Evolutionary conservation across 2,329 filamentous ascomycete genomes (phyloP).

Genomic region (Trichoderma guizhouense): DNA sequence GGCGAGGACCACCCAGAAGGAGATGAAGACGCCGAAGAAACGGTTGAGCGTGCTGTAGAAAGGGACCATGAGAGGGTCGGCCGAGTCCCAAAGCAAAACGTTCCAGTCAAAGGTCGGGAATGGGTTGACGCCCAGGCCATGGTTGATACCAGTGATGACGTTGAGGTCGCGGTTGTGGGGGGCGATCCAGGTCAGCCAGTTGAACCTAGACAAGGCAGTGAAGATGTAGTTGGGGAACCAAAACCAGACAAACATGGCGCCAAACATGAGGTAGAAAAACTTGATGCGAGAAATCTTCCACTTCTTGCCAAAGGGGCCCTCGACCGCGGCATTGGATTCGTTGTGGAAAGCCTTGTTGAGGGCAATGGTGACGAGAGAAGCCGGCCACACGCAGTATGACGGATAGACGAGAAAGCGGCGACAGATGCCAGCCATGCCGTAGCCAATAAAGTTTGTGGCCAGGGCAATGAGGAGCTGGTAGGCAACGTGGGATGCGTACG

Average conservation of each 20-base stretch:
- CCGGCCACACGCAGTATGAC: constrained; percentile 56
- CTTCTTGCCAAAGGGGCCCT: constrained; percentile 41
- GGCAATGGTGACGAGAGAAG: constrained; percentile 52
- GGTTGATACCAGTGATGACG: constrained; percentile 42
- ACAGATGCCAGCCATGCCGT: constrained; percentile 54
- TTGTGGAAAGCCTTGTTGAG: constrained; percentile 53
- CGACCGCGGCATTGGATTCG: constrained; percentile 38
- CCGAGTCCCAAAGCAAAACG: constrained; percentile 41
- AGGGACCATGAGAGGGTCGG: constrained; percentile 47
- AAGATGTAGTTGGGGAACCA: constrained; percentile 58
- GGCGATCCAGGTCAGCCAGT: constrained; percentile 56
- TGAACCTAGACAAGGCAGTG: constrained; percentile 50
- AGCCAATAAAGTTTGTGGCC: constrained; percentile 57
- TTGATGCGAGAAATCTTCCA: constrained; percentile 49
- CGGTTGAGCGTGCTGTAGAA: constrained; percentile 62
- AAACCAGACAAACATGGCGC: constrained; percentile 55
- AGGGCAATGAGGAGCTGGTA: constrained; percentile 56
- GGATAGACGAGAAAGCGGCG: constrained; percentile 55
- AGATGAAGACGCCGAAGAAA: constrained; percentile 54
- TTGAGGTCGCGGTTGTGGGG: constrained; percentile 43
- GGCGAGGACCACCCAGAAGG: constrained; percentile 51
- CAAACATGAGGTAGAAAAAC: constrained; percentile 50
- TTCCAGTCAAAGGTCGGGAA: constrained; percentile 50
- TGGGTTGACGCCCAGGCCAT: constrained; percentile 45
- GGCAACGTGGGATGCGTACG: constrained; percentile 48